Evolutionary conservation across 352 stramenopile genomes (phyloP).

Genomic region (Phytopythium sindhum): DNA sequence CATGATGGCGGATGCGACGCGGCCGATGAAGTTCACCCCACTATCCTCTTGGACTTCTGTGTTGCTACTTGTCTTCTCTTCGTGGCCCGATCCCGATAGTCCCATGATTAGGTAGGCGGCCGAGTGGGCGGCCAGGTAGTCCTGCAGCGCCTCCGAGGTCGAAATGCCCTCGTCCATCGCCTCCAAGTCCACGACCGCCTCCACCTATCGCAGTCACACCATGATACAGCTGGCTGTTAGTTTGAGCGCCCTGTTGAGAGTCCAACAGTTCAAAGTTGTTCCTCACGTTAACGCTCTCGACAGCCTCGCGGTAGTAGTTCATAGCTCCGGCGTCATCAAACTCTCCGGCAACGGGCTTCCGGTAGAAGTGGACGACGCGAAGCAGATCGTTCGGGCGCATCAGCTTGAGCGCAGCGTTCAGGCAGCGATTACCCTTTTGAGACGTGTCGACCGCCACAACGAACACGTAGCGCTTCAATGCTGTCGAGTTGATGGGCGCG

Average conservation of each 20-base stretch:
- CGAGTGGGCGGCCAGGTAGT: constrained; percentile 31
- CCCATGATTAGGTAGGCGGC: constrained; percentile 53
- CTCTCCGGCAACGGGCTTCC: constrained; percentile 33
- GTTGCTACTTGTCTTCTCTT: constrained; percentile 1
- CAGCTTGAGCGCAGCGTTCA: constrained; percentile 55
- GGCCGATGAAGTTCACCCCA: constrained; percentile 20
- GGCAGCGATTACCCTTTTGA: constrained; percentile 17
- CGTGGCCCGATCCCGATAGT: constrained; percentile 19
- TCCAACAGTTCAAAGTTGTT: no score
- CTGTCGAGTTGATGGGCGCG: constrained; percentile 41
- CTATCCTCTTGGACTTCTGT: background rate
- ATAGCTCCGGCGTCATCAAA: constrained; percentile 35
- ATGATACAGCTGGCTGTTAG: background rate
- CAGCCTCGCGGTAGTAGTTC: constrained; percentile 26
- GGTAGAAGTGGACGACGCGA: constrained; percentile 62
- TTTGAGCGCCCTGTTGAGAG: background rate
- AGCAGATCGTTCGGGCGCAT: constrained; percentile 40
- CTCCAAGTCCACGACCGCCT: constrained; percentile 36
- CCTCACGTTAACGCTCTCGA: constrained; percentile 22
- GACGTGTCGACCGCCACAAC: constrained; percentile 53
- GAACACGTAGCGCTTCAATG: constrained; percentile 40
- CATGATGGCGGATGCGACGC: constrained; percentile 41
- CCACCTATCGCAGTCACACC: constrained; percentile 14
- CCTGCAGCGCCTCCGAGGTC: constrained; percentile 49
- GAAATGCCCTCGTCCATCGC: constrained; percentile 32